Percentiles rank a stretch among this genome's conserved stretches.
Evolutionary conservation across 805 yeast species (phyloP).

Genomic region (Wickerhamiella bombiphila): DNA sequence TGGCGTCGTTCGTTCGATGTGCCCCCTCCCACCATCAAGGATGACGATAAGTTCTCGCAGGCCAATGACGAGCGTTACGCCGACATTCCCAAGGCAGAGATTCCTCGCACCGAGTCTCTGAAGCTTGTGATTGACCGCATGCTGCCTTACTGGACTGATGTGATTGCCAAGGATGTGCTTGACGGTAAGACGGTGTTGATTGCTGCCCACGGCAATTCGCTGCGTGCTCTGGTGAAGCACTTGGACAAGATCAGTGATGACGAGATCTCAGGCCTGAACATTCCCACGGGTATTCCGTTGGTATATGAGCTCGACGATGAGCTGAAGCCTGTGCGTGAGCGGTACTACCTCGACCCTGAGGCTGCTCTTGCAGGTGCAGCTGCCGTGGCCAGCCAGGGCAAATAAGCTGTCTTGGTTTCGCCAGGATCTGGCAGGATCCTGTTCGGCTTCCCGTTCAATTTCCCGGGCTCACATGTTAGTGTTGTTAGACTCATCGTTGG

Average conservation of each 20-base stretch:
- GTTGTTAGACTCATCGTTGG: no score
- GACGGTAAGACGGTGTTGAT: conserved; percentile 79
- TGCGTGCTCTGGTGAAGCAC: conserved; percentile 92
- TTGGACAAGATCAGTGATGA: conserved; percentile 85
- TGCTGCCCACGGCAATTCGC: conserved; percentile 97
- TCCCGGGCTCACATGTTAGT: no score
- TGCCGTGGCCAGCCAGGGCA: conserved; percentile 94
- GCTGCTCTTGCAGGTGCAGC: conserved; percentile 99
- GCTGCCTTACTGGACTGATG: conserved; percentile 94
- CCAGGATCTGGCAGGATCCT: no score
- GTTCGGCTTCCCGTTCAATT: no score
- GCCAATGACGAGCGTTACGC: conserved; percentile 71
- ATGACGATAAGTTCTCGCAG: conserved; percentile 70
- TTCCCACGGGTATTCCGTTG: conserved; percentile 97
- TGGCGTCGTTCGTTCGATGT: conserved; percentile 97
- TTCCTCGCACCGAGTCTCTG: conserved; percentile 91
- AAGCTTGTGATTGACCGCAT: conserved; percentile 90
- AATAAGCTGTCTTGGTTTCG: no score
- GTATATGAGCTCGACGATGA: conserved; percentile 84
- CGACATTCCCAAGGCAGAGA: conserved; percentile 66
- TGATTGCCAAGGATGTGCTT: conserved; percentile 69
- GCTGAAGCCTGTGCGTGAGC: conserved; percentile 80
- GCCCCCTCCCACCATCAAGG: conserved; percentile 84
- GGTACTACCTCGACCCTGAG: conserved; percentile 96
- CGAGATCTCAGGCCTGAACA: conserved; percentile 86